Percentiles rank a stretch among this genome's conserved stretches.
phyloP scores from a whole-genome alignment of 148 eudicot species.

The Talinum fruticosum region DNA sequence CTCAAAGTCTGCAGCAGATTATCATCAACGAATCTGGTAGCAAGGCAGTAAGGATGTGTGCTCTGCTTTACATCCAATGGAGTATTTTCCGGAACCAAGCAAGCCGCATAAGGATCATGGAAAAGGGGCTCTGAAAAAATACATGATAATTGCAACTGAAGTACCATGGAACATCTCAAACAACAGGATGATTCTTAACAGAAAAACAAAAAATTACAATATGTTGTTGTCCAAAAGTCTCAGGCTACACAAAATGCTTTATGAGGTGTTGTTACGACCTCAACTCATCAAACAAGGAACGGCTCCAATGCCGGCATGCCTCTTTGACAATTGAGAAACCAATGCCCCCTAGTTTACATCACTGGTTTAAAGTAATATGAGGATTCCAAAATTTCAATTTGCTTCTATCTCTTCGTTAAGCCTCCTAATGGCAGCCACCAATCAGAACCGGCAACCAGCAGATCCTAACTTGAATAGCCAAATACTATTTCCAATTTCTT shows the following conservation, averaged over 20 bases:
- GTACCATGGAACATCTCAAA: background rate
- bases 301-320: background rate
- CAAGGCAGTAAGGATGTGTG: constrained; percentile 57
- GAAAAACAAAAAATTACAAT: background rate
- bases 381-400: background rate
- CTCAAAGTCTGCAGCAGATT: constrained; percentile 48
- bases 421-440: background rate
- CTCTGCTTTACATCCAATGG: constrained; percentile 27
- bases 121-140: constrained; percentile 75
- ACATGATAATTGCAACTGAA: constrained; percentile 10
- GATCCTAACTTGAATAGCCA: background rate
- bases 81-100: constrained; percentile 50
- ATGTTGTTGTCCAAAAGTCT: background rate
- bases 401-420: background rate
- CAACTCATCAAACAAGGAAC: background rate
- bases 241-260: background rate
- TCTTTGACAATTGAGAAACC: background rate
- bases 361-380: background rate
- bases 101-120: constrained; percentile 68
- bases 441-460: background rate
- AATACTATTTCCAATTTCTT: background rate
- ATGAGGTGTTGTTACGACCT: background rate
- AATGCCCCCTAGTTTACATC: background rate
- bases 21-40: constrained; percentile 81
- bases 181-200: background rate